Percentiles rank a stretch among this genome's conserved stretches.
These are phyloP conservation scores for Gossypium stocksii DNA, from an alignment of 345 rosid species.

Conservation along the genomic window DNA sequence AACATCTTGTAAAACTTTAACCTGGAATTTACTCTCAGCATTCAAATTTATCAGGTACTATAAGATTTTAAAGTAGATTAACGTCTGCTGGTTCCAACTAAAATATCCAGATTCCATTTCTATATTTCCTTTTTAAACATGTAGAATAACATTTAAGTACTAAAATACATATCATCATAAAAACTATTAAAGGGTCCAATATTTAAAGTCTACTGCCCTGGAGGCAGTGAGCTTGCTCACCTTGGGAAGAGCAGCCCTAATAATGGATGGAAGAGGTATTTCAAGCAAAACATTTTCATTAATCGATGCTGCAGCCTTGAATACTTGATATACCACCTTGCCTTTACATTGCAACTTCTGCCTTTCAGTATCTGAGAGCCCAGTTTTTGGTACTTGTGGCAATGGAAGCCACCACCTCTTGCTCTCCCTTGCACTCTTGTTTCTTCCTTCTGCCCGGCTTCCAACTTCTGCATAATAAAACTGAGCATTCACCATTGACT, in stretches of 20 bases:
- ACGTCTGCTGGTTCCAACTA: background rate
- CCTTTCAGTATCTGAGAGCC: constrained; percentile 68
- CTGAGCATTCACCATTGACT: constrained; percentile 81
- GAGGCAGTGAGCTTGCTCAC: constrained; percentile 33
- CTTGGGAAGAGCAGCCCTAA: constrained; percentile 75
- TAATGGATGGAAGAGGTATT: constrained; percentile 72
- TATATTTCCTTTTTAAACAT: background rate
- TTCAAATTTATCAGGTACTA: background rate
- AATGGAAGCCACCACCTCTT: constrained; percentile 97
- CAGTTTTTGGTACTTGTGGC: constrained; percentile 76
- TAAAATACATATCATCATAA: background rate
- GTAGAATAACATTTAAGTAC: too few relatives aligned
- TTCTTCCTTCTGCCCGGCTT: constrained; percentile 75
- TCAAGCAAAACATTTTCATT: constrained; percentile 78
- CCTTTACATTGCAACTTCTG: constrained; percentile 54
- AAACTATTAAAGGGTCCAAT: background rate
- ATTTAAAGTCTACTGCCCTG: background rate
- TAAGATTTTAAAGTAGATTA: background rate
- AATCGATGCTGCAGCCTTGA: constrained; percentile 89
- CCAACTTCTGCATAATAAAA: constrained; percentile 90
- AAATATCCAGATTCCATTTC: background rate
- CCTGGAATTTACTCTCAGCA: background rate
- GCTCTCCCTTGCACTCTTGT: constrained; percentile 58
- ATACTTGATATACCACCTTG: constrained; percentile 73
- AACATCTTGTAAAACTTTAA: background rate